These are phyloP conservation scores for Actinomortierella ambigua DNA, from an alignment of 371 early-diverging fungal species.

Conservation along the genomic window DNA sequence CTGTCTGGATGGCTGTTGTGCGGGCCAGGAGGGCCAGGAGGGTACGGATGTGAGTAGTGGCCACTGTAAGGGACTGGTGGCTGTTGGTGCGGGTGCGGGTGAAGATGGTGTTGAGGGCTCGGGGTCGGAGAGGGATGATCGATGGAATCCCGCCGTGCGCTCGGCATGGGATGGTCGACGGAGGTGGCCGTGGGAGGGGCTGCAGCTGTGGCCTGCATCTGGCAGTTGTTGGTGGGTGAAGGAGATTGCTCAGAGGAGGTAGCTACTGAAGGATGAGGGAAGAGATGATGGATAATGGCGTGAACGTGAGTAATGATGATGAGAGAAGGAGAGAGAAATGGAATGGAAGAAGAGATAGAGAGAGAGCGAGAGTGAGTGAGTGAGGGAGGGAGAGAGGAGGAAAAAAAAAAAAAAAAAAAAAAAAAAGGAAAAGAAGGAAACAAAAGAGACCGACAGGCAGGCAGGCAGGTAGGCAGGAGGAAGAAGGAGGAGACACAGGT, in stretches of 20 bases:
- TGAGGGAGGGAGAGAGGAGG: background rate
- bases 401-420: background rate
- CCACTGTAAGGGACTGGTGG: background rate
- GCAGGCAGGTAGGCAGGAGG: background rate
- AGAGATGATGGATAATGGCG: slow-evolving; percentile 3
- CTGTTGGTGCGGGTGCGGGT: no score
- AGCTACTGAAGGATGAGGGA: background rate
- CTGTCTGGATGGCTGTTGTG: background rate
- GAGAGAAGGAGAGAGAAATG: background rate
- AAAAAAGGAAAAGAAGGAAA: background rate
- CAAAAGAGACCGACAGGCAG: background rate
- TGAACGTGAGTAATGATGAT: background rate
- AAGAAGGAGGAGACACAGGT: background rate
- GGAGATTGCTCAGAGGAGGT: background rate
- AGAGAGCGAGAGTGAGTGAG: background rate
- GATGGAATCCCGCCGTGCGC: no score
- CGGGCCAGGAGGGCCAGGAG: background rate
- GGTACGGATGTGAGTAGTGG: background rate
- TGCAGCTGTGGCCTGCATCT: no score
- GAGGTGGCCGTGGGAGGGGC: no score
- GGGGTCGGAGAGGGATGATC: background rate
- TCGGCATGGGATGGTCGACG: no score
- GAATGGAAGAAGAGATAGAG: background rate
- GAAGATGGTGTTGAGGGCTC: background rate
- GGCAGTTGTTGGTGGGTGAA: no score